Base-by-base conservation (phyloP, 345 rosid genomes). In the Balakata baccata region DNA sequence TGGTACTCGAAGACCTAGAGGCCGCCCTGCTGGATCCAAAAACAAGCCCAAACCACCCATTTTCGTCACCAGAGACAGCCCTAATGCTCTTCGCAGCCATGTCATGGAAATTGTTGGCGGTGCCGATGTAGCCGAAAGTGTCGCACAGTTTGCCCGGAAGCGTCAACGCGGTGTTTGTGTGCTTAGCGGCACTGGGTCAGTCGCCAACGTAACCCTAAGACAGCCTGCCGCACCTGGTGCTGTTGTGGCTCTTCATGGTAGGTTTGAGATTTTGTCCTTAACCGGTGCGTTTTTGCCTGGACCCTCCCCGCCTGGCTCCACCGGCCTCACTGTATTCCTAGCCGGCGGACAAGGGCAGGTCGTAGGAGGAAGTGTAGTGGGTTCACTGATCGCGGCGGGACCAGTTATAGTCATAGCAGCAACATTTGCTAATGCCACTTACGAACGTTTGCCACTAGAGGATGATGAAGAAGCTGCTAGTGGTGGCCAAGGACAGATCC, bases 141-240 rank as follows among this genome's bases (percentile, higher is more conserved):
- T 91, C 47, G 97, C 97, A 13, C 86, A 83, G 59, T 91, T 91
- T 74, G 86, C 97, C 0, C 78, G 97, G 68, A 74, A 85, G 47
- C 87, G 92, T 16, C 94, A 89, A 75, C 89, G 94, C 2, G 97
- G 97, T 0, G 97, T 91, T 53, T 91, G 97, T 59, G 97, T 91
- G 16, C 85, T 91, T 0, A 89, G 92, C 41, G 94, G 94, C 4
- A 91, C 88, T 23, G 97, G 97, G 11, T 84, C 90, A 1, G 97
- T 89, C 0, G 92, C 94, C 13, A 91, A 91, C 87, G 94, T 91
- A 62, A 88, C 94, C 34, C 86, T 91, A 59, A 87, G 97, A 20
- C 97, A 91, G 67, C 91, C 94, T 0, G 85, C 92, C 46, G 89
- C 97, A 2, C 90, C 97, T 0, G 91, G 91, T 10, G 87, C 94